These are phyloP conservation scores for Lipomyces kockii DNA, from an alignment of 805 yeast genomes.

Conservation along the genomic window DNA sequence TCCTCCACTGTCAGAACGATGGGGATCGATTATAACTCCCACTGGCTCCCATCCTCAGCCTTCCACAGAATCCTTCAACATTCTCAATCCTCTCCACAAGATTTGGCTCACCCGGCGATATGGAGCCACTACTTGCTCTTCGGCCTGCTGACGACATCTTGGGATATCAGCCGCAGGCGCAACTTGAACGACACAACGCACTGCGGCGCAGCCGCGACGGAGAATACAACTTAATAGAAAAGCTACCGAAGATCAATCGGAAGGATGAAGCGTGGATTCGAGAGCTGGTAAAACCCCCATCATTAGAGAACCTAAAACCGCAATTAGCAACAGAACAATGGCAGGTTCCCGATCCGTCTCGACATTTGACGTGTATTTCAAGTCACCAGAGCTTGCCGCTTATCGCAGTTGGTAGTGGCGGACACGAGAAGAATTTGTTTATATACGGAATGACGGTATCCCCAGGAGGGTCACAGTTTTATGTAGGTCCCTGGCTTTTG, in stretches of 20 bases:
- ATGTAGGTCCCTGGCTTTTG: slow-evolving; percentile 2
- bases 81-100: background rate
- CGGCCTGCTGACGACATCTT: slow-evolving; percentile 20
- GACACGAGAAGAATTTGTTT: slow-evolving; percentile 53
- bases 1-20: background rate
- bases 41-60: background rate
- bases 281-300: slow-evolving; percentile 31
- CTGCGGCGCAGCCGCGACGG: slow-evolving; percentile 23
- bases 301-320: slow-evolving; percentile 28
- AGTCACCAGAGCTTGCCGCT: slow-evolving; percentile 47
- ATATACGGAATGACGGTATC: slow-evolving; percentile 55
- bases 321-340: slow-evolving; percentile 39
- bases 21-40: background rate
- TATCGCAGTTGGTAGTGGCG: slow-evolving; percentile 62
- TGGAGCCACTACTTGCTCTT: slow-evolving; percentile 15
- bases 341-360: slow-evolving; percentile 47
- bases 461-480: slow-evolving; percentile 26
- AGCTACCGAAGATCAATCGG: slow-evolving; percentile 18
- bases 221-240: background rate
- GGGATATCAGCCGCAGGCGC: background rate
- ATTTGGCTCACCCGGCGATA: background rate
- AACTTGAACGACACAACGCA: slow-evolving; percentile 35
- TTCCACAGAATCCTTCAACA: background rate
- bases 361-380: slow-evolving; percentile 46
- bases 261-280: slow-evolving; percentile 37